Evolutionary conservation across 176 grass and related monocot genomes (phyloP).

Genomic region (Oryza meridionalis): DNA sequence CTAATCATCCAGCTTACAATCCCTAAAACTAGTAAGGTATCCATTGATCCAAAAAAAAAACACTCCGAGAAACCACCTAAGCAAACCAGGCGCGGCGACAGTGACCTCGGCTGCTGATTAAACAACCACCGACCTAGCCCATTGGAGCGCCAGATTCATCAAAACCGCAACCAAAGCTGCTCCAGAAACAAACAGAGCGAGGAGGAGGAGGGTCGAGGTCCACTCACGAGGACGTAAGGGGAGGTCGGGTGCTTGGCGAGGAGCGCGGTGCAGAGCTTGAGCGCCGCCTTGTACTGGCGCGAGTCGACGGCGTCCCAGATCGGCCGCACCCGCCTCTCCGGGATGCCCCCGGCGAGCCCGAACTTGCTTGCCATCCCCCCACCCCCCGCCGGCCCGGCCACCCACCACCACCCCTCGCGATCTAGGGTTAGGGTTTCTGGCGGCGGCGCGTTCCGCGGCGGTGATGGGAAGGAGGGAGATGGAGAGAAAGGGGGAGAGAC

Average conservation of each 20-base stretch:
- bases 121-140: background rate
- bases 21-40: background rate
- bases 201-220: slow-evolving; percentile 1
- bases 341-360: slow-evolving; percentile 85
- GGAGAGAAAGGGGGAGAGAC: background rate
- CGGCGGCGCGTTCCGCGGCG: slow-evolving; percentile 20
- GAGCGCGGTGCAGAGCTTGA: slow-evolving; percentile 74
- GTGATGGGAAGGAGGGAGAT: background rate
- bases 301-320: slow-evolving; percentile 99
- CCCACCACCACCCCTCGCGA: slow-evolving; percentile 4
- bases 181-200: background rate
- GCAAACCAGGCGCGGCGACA: background rate
- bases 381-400: slow-evolving; percentile 20
- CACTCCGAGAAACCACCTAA: background rate
- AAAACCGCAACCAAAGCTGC: background rate
- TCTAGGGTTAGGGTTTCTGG: slow-evolving; percentile 62
- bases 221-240: slow-evolving; percentile 85
- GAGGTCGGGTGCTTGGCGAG: slow-evolving; percentile 81
- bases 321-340: slow-evolving; percentile 82
- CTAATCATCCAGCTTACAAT: background rate
- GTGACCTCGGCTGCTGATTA: background rate
- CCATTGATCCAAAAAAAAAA: slow-evolving; percentile 26
- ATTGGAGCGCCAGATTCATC: slow-evolving; percentile 36
- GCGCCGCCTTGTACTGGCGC: slow-evolving; percentile 81
- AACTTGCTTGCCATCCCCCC: slow-evolving; percentile 81